A percentile compares a stretch with the other conserved stretches of the same genome.
Conservation (phyloP, 495 filamentous ascomycete genomes). For the Aspergillus sparsus region DNA sequence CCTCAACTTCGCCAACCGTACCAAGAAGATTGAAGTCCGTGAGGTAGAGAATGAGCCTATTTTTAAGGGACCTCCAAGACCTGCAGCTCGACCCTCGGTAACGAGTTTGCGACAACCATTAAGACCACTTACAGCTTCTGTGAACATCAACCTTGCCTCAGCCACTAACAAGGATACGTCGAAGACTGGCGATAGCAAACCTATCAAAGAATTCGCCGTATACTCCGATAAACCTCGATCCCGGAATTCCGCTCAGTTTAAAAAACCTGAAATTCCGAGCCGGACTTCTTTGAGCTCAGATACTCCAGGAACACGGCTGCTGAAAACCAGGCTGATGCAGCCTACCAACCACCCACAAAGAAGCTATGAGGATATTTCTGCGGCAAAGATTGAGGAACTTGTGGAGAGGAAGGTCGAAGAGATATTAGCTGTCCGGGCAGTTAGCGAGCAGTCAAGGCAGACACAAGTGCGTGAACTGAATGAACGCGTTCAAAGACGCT, state of each 20-base stretch:
- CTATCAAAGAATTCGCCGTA: constrained; percentile 77
- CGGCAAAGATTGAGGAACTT: constrained; percentile 83
- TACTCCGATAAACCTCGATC: constrained; percentile 69
- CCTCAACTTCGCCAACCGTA: constrained; percentile 91
- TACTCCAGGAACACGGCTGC: constrained; percentile 28
- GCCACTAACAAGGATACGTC: constrained; percentile 51
- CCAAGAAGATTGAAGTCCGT: constrained; percentile 93
- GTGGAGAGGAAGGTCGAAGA: constrained; percentile 90
- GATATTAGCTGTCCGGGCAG: constrained; percentile 70
- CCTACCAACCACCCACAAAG: constrained; percentile 32
- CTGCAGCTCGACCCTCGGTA: constrained; percentile 42
- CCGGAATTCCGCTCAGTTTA: constrained; percentile 39
- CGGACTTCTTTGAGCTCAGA: constrained; percentile 46
- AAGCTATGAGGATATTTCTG: constrained; percentile 55
- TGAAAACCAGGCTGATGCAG: constrained; percentile 33
- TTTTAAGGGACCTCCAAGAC: constrained; percentile 68
- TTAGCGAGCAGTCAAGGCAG: constrained; percentile 49
- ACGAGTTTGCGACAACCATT: constrained; percentile 70
- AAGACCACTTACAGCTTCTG: constrained; percentile 62
- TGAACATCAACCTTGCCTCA: constrained; percentile 57
- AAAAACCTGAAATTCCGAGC: constrained; percentile 40
- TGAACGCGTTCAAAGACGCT: constrained; percentile 74
- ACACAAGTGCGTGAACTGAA: constrained; percentile 60
- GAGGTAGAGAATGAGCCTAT: constrained; percentile 93
- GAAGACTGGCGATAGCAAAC: constrained; percentile 61